phyloP scores from a whole-genome alignment of 257 asterid species.

The Paulownia fortunei region DNA sequence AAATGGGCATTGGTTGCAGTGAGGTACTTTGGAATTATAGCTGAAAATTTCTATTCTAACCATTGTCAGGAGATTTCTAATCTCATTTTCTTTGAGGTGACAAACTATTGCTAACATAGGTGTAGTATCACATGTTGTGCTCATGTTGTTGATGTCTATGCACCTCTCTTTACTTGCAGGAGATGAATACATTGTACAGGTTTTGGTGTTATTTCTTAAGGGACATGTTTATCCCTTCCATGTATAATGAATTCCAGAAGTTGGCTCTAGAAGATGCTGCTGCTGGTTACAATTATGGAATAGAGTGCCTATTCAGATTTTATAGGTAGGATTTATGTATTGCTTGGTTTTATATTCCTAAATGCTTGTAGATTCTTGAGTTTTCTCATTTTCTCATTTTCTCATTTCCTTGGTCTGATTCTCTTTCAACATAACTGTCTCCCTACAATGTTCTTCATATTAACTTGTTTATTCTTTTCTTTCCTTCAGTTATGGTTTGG shows the following conservation, averaged over 20 bases:
- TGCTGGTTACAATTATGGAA: constrained; percentile 80
- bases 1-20: constrained; percentile 91
- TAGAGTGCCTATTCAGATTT: constrained; percentile 91
- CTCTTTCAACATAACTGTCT: constrained; percentile 2
- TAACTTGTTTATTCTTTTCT: background rate
- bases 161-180: constrained; percentile 61
- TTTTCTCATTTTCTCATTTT: background rate
- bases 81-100: constrained; percentile 2
- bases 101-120: too few relatives aligned
- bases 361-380: background rate
- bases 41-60: constrained; percentile 16
- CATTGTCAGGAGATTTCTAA: constrained; percentile 1
- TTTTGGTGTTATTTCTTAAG: constrained; percentile 92
- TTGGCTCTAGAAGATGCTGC: constrained; percentile 93
- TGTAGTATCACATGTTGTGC: too few relatives aligned
- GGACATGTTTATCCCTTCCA: constrained; percentile 70
- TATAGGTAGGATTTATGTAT: constrained; percentile 61
- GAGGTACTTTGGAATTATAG: constrained; percentile 61
- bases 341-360: background rate
- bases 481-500: constrained; percentile 80
- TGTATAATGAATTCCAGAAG: constrained; percentile 85
- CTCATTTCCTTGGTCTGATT: constrained; percentile 12
- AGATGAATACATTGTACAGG: constrained; percentile 89
- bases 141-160: constrained; percentile 21
- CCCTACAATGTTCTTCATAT: background rate